Base-by-base conservation (phyloP, 768 basidiomycete genomes). In the Calocera cornea region DNA sequence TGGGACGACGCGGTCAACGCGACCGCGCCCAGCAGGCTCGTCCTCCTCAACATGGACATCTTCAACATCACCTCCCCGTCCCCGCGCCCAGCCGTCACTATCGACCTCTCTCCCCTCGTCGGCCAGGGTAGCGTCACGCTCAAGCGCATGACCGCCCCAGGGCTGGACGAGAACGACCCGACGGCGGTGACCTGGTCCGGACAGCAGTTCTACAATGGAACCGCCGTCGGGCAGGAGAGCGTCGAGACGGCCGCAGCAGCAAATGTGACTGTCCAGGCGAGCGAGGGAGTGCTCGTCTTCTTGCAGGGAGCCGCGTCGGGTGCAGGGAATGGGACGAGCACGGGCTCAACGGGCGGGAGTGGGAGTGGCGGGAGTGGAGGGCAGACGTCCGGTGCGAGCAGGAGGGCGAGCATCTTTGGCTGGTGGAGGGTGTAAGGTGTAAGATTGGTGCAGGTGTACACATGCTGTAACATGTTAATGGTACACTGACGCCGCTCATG, bases 111-210 rank as follows among this genome's bases (percentile, higher is more conserved):
- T 17, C 27, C 44, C 1, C 34, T 34, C 1, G 33, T 63, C 22
- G 29, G 29, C 3, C 33, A 19, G 33, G 33, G 8, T 44, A 41
- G 67, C 7, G 66, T 41, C 24, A 65, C 33, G 47, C 64, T 71
- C 24, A 78, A 77, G 70, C 54, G 75, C 63, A 72, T 78, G 72
- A 75, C 73, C 29, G 72, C 72, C n/a, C 73, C 72, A 0, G 74
- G 71, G 14, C 41, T 75, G 47, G 74, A 76, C 63, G 72, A 72
- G 50, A 77, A 69, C 41, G 69, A 75, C 65, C 63, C 75, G 22
- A 69, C 69, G 17, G 41, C 66, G 29, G 72, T 71, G 36, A 74
- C 71, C 34, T 77, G 75, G 75, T 75, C 73, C 2, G 74, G 75
- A 2, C 77, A 78, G 70, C 72, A 72, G 36, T 77, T 72, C 70